A percentile compares a stretch with the other conserved stretches of the same genome.
These are phyloP conservation scores for Phaeosphaeriaceae sp. DNA, from an alignment of 2,329 filamentous ascomycete species.

Conservation along the genomic window DNA sequence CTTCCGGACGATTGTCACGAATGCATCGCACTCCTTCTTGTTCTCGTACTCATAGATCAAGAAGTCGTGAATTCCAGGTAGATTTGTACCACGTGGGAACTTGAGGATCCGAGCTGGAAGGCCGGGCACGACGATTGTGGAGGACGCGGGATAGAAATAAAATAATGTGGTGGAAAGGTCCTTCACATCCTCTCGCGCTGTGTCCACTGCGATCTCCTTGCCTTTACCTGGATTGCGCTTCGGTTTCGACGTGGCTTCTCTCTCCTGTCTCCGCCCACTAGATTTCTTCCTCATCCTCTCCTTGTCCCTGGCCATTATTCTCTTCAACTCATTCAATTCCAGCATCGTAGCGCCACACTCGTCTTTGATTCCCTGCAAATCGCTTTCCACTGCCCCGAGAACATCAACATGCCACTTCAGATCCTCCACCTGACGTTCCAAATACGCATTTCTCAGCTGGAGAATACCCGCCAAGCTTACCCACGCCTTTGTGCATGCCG, in stretches of 20 bases:
- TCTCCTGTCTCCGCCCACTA: background rate
- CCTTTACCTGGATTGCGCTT: background rate
- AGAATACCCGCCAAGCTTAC: slow-evolving; percentile 3
- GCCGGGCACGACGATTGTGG: background rate
- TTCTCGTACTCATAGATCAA: slow-evolving; percentile 4
- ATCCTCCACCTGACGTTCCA: slow-evolving; percentile 13
- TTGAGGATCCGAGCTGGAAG: slow-evolving; percentile 13
- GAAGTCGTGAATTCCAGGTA: slow-evolving; percentile 8
- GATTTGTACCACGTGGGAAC: background rate
- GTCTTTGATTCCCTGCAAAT: background rate
- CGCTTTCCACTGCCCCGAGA: slow-evolving; percentile 7
- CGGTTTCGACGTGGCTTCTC: background rate
- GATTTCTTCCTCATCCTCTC: background rate
- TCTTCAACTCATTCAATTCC: background rate
- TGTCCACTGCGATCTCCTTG: background rate
- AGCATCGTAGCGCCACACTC: background rate
- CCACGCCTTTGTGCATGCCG: slow-evolving; percentile 3
- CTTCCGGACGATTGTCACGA: slow-evolving; percentile 9
- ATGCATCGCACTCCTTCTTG: slow-evolving; percentile 2
- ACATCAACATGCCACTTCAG: slow-evolving; percentile 12
- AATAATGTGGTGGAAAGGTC: background rate
- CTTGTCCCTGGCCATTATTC: background rate
- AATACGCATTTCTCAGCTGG: slow-evolving; percentile 9
- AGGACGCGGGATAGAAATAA: background rate
- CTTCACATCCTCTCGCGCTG: slow-evolving; percentile 1